These are phyloP conservation scores for Candida palmyrensis DNA, from an alignment of 805 yeast genomes.

Conservation along the genomic window DNA sequence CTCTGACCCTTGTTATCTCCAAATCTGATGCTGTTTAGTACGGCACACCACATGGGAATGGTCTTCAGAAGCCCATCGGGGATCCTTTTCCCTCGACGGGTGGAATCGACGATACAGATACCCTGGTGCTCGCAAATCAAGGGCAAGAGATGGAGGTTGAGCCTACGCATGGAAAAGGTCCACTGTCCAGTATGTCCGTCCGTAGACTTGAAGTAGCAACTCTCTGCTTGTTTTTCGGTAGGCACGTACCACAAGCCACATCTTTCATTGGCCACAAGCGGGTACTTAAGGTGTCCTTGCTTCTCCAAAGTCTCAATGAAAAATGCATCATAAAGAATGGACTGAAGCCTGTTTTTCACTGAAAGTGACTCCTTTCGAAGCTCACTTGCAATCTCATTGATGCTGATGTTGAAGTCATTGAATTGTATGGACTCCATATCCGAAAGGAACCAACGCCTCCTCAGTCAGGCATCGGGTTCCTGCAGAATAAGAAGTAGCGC, in stretches of 20 bases:
- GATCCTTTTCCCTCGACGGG: conserved; percentile 76
- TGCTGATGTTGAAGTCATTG: conserved; percentile 1
- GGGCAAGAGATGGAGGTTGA: conserved; percentile 68
- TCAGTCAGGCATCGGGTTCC: no score
- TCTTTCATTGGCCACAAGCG: conserved; percentile 69
- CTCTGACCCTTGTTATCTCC: conserved; percentile 16
- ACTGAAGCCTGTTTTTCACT: conserved; percentile 57
- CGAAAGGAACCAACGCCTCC: no score
- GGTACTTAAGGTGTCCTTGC: conserved; percentile 17
- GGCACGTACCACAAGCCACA: conserved; percentile 85
- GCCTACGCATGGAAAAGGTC: conserved; percentile 68
- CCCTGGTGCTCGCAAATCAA: conserved; percentile 41
- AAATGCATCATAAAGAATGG: conserved; percentile 59
- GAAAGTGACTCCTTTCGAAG: conserved; percentile 48
- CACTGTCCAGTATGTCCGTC: conserved; percentile 86
- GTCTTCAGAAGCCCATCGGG: conserved; percentile 89
- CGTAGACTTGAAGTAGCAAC: conserved; percentile 76
- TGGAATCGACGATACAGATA: conserved; percentile 69
- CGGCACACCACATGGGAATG: conserved; percentile 89
- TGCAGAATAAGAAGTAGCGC: no score
- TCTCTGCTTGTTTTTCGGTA: conserved; percentile 33
- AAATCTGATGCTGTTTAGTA: conserved; percentile 52
- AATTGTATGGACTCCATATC: no score
- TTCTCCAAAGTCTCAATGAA: conserved; percentile 36
- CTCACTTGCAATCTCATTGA: conserved; percentile 31